Base-by-base conservation (phyloP, 768 basidiomycete genomes). In the Mycena rosella region DNA sequence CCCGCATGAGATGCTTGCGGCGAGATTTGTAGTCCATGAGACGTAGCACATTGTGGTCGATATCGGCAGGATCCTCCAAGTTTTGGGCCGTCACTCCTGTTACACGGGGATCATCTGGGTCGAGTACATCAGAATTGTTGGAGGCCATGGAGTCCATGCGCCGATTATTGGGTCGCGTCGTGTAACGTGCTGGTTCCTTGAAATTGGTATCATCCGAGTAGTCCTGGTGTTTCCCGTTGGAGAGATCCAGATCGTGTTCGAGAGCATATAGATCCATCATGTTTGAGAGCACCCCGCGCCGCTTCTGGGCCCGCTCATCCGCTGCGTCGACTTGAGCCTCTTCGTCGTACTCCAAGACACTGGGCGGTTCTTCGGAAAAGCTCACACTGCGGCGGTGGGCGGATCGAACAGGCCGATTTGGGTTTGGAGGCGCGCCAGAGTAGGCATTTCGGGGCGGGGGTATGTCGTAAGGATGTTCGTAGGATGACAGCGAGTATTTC, bases 71-170 rank as follows among this genome's bases (percentile, higher is more conserved):
- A 72, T 91, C 90, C 62, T 88, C 86, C 36, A 87, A 78, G 62
- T 82, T 81, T 65, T 80, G 79, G 58, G 82, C 83, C 70, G 77
- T 82, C 32, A 85, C 77, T 7, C 90, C 90, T 48, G 89, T 92
- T 26, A 93, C 80, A 47, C 85, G 82, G 55, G 91, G 92, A 77
- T 94, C 92, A 70, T 94, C 91, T 20, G 87, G 85, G 74, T 95
- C 93, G 42, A 91, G 77, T 10, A 86, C 62, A 18, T 90, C 87
- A 22, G 87, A 88, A 52, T 82, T 76, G 54, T 79, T 76, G 29
- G 87, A 89, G 38, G 76, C 77, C 68, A 79, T 80, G 1, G 89
- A 88, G 67, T 85, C 80, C 27, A 66, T 67, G 34, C 87, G 82
- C 29, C 78, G 75, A 72, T 81, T 78, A 54, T 73, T 71, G 38